Base-by-base conservation (phyloP, 371 early-diverging fungal species). In the Saksenaea oblongispora region DNA sequence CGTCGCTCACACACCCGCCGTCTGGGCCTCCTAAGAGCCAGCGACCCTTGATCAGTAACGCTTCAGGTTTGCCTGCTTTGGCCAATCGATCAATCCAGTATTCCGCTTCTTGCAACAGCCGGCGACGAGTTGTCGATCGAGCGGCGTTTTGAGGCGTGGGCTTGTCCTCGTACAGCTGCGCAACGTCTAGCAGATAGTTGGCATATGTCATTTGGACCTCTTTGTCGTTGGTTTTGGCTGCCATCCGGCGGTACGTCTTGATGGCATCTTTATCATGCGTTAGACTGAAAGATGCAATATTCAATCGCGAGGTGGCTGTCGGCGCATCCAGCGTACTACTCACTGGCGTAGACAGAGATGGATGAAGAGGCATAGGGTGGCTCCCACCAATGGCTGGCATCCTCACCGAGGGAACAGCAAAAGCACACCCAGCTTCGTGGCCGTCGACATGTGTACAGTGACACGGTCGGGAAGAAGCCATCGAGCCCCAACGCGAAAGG, bases 41-140 rank as follows among this genome's bases (percentile, higher is more conserved):
- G 8, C 74, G 73, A 22, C 89, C 93, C 15, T 85, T 76, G 54
- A 90, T 85, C 64, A 78, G 91, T 56, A 85, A 76, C 0, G 93
- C 92, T 70, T 92, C 93, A 0, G 89, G 75, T 58, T 85, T 75
- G 35, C 87, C 84, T 41, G 83, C 81, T 66, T 84, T 85, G 35
- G 89, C 89, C 22, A 91, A 71, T 35, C 83, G 74, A 56, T 86
- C 83, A 57, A 91, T 82, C 93, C 92, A 92, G 69, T 89, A 92
- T 10, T 83, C 76, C 0, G 87, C 91, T 66, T 92, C 93, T 14
- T 79, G 58, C 26, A 71, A 28, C 5, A 81, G 39, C 17, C 72
- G 63, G 17, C 72, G 63, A 18, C 72, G 65, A 13, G 70, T 75
- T 8, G 42, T 28, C 15, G 60, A 39, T 13, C 62, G 41, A 0